Percentiles rank a stretch among this genome's conserved stretches.
These are phyloP conservation scores for Pythium periplocum DNA, from an alignment of 352 stramenopile genomes.

Conservation along the genomic window DNA sequence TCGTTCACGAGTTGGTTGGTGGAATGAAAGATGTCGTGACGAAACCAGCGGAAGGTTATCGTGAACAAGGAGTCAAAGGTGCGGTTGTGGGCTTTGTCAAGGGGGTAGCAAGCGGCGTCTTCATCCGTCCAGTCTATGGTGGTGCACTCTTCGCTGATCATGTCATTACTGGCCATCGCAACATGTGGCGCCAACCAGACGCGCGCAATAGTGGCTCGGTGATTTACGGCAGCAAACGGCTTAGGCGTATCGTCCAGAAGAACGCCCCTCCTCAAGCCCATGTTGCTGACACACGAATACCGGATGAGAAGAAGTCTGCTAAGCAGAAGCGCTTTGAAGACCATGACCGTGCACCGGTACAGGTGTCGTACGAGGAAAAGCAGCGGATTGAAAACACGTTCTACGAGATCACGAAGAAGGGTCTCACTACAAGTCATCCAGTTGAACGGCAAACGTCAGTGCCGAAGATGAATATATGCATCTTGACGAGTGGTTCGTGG, in stretches of 20 bases:
- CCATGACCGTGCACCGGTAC: slow-evolving; percentile 32
- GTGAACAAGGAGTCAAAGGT: slow-evolving; percentile 49
- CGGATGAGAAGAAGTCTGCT: slow-evolving; percentile 25
- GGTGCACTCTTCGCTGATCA: slow-evolving; percentile 60
- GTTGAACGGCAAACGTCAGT: slow-evolving; percentile 4
- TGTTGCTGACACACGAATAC: slow-evolving; percentile 45
- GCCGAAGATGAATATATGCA: slow-evolving; percentile 66
- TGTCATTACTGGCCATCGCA: slow-evolving; percentile 57
- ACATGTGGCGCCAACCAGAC: slow-evolving; percentile 33
- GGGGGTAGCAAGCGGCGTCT: slow-evolving; percentile 33
- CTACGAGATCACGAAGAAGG: slow-evolving; percentile 29
- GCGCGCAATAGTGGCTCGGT: slow-evolving; percentile 42
- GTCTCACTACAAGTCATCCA: no score
- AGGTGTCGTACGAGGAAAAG: slow-evolving; percentile 34
- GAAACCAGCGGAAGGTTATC: slow-evolving; percentile 50
- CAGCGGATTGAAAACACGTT: slow-evolving; percentile 31
- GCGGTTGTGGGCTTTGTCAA: slow-evolving; percentile 57
- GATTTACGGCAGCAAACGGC: slow-evolving; percentile 35
- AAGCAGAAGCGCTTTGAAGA: slow-evolving; percentile 19
- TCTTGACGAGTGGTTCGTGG: slow-evolving; percentile 65
- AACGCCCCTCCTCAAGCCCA: slow-evolving; percentile 9
- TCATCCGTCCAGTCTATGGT: slow-evolving; percentile 51
- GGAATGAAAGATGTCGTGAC: slow-evolving; percentile 61
- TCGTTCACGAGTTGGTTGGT: slow-evolving; percentile 58
- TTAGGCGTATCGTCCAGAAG: slow-evolving; percentile 22